Evolutionary conservation across 2,329 filamentous ascomycete species (phyloP), one percentile per base, ranked within the genome.

Genomic region (Penicillium sp.): DNA sequence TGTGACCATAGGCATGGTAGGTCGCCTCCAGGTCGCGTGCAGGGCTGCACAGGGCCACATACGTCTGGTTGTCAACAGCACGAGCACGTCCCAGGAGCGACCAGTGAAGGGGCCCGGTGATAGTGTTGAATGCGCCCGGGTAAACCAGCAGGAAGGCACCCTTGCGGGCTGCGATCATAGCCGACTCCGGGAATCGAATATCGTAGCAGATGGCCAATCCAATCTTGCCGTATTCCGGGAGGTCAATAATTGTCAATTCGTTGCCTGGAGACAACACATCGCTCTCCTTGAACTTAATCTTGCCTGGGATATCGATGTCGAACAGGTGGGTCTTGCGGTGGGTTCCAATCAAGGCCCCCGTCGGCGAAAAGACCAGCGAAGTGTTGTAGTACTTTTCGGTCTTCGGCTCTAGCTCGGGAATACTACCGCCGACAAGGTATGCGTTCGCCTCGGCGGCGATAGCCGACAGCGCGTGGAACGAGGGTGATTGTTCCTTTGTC

Each of bases 191-290:
- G 74, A 98, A 98, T 32, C 93, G 88, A 45, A 98, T 82, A 70
- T 98, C 93, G 73, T 98, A 98, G 78, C 93, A 98, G 65, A 98
- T 97, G 26, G 87, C 90, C 3, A 98, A 74, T 4, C 81, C 89
- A 52, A 98, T 80, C 66, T 81, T 85, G 49, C 93, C 93, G 68
- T 95, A 95, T 55, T 86, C 89, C 3, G 90, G 88, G 24, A 96
- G 74, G 56, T 95, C 86, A 22, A 97, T 77, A 3, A 97, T 71
- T 0, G 91, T 95, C 50, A 96, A 72, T 64, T 87, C 84, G 72
- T 91, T 85, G 0, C 93, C 93, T 0, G 91, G 84, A 18, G 81
- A 85, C 27, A 98, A 78, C 31, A 96, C 89, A 52, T 96, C 90
- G 43, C 85, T 89, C 72, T 98, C 93, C 54, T 80, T 81, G 73